Evolutionary conservation across 2,329 filamentous ascomycete genomes (phyloP).

Genomic region (Hymenoscyphus albidus): DNA sequence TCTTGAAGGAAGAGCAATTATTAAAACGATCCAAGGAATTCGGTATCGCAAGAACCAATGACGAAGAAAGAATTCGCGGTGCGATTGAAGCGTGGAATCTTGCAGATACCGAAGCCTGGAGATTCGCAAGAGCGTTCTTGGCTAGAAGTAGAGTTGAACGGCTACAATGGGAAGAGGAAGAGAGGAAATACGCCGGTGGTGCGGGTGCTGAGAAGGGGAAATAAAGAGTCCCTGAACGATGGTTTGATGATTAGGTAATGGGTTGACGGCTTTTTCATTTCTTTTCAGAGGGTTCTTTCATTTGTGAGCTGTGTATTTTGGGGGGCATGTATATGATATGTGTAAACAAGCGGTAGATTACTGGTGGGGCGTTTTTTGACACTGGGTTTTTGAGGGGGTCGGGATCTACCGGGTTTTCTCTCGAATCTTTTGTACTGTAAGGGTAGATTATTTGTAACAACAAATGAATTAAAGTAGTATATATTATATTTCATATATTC

Average conservation of each 20-base stretch:
- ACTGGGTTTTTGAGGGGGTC: background rate
- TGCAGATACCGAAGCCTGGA: slow-evolving; percentile 74
- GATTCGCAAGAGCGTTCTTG: slow-evolving; percentile 65
- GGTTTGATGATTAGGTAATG: slow-evolving; percentile 28
- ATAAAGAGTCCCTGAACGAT: slow-evolving; percentile 30
- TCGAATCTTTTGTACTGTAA: background rate
- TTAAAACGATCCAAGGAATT: slow-evolving; percentile 52
- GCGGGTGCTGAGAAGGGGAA: slow-evolving; percentile 42
- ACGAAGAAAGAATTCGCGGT: slow-evolving; percentile 46
- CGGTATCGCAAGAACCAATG: slow-evolving; percentile 40
- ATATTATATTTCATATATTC: background rate
- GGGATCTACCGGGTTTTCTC: background rate
- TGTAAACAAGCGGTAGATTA: background rate
- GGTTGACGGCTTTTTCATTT: background rate
- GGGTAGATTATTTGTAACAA: background rate
- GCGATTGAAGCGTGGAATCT: slow-evolving; percentile 65
- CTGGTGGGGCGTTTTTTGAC: background rate
- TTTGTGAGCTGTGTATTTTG: background rate
- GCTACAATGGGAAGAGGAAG: slow-evolving; percentile 65
- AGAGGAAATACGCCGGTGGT: slow-evolving; percentile 60
- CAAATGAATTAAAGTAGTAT: background rate
- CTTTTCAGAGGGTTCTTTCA: background rate
- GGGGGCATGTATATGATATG: background rate
- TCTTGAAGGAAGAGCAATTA: slow-evolving; percentile 51
- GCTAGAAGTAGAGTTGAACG: slow-evolving; percentile 62